Base-by-base conservation (phyloP, 257 asterid species). In the Primulina eburnea region DNA sequence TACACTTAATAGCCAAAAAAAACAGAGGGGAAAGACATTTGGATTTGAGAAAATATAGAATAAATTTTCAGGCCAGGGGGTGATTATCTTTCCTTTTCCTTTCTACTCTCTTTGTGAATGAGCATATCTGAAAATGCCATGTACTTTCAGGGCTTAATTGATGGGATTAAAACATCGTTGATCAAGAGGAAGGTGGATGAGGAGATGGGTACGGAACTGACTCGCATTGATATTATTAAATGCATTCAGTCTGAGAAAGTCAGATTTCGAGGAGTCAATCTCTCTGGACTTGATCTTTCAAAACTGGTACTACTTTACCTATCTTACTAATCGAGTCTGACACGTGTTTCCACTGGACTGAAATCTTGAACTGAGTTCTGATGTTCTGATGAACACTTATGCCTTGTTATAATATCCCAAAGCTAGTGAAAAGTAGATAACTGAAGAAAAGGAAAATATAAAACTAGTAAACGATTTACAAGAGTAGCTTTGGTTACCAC, bases 171-270 rank as follows among this genome's bases (percentile, higher is more conserved):
- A 82, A 77, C 73, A 68, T 68, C 81, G 70, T 58, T 85, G 70
- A 84, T 73, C 73, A 85, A 80, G 79, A 87, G 81, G 85, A 88
- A 85, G 82, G 98, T 87, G 78, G 93, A 88, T 28, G 95, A 85
- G 68, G 95, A 88, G 62, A 73, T 84, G 86, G 92, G 84, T 70
- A 74, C 91, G 52, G 98, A 90, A 81, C 75, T 92, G 84, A 88
- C 90, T 35, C 96, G 98, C 66, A 79, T 79, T 71, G 98, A 92
- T 80, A 92, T 92, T 71, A 92, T 90, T 77, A 88, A 88, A 84
- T 92, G 98, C 85, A 83, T 86, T 84, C 98, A 92, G 80, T 90
- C 97, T 62, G 90, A 90, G 53, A 90, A 79, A 81, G 98, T 90
- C 81, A 85, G 88, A 80, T 87, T 92, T 77, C 96, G 97, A 64